Evolutionary conservation across 352 stramenopile species (phyloP).

Genomic region (Thraustochytrium sp.): DNA sequence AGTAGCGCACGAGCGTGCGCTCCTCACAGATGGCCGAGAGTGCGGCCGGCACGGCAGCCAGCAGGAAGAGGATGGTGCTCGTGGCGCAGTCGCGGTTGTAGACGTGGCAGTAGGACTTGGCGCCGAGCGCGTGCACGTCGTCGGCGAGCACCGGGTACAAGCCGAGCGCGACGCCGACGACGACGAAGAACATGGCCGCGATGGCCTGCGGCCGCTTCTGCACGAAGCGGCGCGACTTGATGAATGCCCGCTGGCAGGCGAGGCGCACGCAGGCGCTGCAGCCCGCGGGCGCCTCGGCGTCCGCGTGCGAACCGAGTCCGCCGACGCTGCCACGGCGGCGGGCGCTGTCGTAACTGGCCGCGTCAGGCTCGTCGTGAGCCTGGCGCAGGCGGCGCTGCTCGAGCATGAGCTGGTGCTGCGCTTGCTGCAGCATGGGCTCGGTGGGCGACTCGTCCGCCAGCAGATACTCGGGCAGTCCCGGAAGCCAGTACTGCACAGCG

Average conservation of each 20-base stretch:
- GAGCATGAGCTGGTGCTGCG: slow-evolving; percentile 31
- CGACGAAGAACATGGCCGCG: not conserved
- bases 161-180: not conserved
- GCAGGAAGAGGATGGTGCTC: slow-evolving; percentile 30
- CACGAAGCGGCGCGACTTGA: not conserved
- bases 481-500: not conserved
- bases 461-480: not conserved
- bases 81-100: not conserved
- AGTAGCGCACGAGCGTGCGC: slow-evolving; percentile 26
- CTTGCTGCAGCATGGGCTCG: slow-evolving; percentile 1
- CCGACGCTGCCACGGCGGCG: too few relatives aligned
- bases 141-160: not conserved
- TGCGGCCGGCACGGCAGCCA: not conserved
- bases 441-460: not conserved
- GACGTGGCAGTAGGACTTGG: slow-evolving; percentile 16
- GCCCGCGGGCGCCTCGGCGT: not conserved
- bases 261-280: not conserved
- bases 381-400: not conserved
- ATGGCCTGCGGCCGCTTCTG: not conserved
- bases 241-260: not conserved
- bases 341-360: not conserved
- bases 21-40: slow-evolving; percentile 19
- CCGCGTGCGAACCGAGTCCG: too few relatives aligned
- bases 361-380: not conserved
- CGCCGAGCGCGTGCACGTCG: not conserved